phyloP scores from a whole-genome alignment of 202 grass and related monocot species.

The Cymbopogon flexuosus region DNA sequence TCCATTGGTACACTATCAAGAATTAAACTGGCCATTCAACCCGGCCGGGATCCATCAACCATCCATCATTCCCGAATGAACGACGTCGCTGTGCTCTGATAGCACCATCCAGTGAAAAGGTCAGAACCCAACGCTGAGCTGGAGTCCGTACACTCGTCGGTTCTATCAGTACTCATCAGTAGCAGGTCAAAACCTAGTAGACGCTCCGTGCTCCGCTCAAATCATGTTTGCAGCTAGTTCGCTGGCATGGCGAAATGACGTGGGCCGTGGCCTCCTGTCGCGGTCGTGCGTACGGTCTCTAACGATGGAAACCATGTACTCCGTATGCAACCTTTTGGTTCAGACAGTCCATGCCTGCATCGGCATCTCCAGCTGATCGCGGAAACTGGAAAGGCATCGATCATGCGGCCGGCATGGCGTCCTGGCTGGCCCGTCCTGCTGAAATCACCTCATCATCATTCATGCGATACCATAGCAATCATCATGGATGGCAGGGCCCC shows the following conservation, averaged over 20 bases:
- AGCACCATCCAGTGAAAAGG: neutral
- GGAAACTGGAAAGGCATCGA: slow-evolving; percentile 3
- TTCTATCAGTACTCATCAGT: neutral
- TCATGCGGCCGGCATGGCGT: neutral
- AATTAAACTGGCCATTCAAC: neutral
- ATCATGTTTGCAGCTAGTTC: neutral
- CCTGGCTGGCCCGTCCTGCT: neutral
- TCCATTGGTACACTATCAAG: neutral
- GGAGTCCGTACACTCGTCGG: neutral
- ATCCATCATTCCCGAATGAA: neutral
- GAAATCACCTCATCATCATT: neutral
- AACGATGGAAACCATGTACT: neutral
- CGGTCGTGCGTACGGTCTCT: neutral
- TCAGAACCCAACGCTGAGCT: neutral
- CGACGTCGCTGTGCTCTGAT: neutral
- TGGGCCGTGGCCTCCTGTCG: neutral
- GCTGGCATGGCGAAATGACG: neutral
- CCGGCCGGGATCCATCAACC: neutral
- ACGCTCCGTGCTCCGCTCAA: neutral
- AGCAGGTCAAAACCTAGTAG: too few species aligned
- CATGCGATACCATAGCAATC: neutral
- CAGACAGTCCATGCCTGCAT: neutral
- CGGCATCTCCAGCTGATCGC: neutral
- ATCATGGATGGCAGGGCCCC: neutral
- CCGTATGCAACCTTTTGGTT: neutral